Conservation (phyloP, 495 filamentous ascomycete genomes). For the Tuber calosporum region DNA sequence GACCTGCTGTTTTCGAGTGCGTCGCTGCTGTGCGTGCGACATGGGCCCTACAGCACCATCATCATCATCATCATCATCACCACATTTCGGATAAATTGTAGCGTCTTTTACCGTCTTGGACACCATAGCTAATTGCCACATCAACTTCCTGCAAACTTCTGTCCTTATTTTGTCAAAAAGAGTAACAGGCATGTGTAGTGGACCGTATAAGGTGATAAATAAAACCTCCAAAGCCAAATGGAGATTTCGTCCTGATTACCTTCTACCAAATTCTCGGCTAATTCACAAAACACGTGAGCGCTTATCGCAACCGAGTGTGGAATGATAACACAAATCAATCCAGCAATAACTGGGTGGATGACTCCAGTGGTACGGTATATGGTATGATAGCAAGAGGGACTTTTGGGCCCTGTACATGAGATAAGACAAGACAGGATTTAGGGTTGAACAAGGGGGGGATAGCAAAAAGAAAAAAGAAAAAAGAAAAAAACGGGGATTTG, state of each 20-base stretch:
- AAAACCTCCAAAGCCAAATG: neutral
- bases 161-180: neutral
- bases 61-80: neutral
- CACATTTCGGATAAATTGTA: neutral
- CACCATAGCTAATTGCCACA: neutral
- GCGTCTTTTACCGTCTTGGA: neutral
- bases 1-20: neutral
- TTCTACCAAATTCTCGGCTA: neutral
- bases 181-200: neutral
- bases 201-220: neutral
- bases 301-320: neutral
- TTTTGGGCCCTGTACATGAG: neutral
- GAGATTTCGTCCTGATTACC: neutral
- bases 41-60: neutral
- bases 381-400: no score
- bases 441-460: neutral
- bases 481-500: neutral
- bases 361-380: constrained; percentile 2
- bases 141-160: neutral
- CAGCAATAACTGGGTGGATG: neutral
- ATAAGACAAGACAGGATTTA: neutral
- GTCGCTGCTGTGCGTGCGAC: neutral
- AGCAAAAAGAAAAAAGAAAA: no score
- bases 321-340: neutral
- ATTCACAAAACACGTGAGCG: neutral